phyloP scores from a whole-genome alignment of 441 rosid genomes.

The Omphalea diandra region DNA sequence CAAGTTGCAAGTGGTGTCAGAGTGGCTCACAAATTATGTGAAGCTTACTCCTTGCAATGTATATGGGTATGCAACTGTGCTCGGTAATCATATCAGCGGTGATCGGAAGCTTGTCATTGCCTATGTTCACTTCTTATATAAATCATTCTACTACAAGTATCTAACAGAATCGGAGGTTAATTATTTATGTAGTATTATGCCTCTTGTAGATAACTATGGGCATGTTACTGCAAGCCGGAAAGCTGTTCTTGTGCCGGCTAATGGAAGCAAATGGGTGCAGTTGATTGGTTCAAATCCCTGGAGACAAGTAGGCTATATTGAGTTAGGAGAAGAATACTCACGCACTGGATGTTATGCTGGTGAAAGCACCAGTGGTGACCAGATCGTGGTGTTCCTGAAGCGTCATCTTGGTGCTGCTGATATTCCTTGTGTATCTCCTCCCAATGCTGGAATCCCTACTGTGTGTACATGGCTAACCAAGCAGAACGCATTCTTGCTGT shows the following conservation, averaged over 20 bases:
- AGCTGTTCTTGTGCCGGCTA: constrained; percentile 63
- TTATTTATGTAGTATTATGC: constrained; percentile 41
- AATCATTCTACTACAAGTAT: constrained; percentile 25
- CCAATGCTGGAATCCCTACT: constrained; percentile 49
- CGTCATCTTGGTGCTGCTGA: constrained; percentile 38
- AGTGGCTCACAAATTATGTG: constrained; percentile 46
- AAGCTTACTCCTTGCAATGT: constrained; percentile 20
- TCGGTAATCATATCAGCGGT: constrained; percentile 22
- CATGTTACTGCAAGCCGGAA: constrained; percentile 21
- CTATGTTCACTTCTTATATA: constrained; percentile 52
- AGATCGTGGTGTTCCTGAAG: constrained; percentile 44
- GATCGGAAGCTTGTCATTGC: constrained; percentile 42
- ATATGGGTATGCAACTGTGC: constrained; percentile 30
- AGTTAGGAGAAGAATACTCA: constrained; percentile 56
- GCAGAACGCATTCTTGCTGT: constrained; percentile 46
- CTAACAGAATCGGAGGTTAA: constrained; percentile 28
- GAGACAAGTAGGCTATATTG: constrained; percentile 45
- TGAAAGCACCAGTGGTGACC: constrained; percentile 21
- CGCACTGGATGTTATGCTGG: constrained; percentile 37
- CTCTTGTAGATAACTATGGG: constrained; percentile 57
- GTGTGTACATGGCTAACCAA: constrained; percentile 50
- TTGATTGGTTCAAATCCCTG: constrained; percentile 52
- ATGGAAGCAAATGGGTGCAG: constrained; percentile 59
- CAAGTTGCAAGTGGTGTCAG: constrained; percentile 18
- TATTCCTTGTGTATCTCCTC: constrained; percentile 52